These are phyloP conservation scores for Samsoniella hepiali DNA, from an alignment of 2,329 filamentous ascomycete species.

Conservation along the genomic window DNA sequence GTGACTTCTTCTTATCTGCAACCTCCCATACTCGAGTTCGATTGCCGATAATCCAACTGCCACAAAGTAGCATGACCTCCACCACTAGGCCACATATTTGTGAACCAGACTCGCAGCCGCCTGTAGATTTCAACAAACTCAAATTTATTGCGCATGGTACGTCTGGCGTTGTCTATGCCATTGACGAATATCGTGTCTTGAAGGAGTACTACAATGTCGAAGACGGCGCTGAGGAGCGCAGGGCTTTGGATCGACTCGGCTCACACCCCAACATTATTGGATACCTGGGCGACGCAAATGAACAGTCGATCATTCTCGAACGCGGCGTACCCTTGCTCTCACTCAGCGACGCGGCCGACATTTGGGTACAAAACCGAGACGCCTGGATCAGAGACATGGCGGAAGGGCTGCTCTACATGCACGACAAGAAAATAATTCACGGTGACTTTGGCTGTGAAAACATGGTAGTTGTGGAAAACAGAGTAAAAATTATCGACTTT, in stretches of 20 bases:
- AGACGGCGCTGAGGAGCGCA: background rate
- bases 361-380: background rate
- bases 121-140: constrained; percentile 2
- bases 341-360: background rate
- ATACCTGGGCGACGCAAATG: background rate
- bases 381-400: constrained; percentile 12
- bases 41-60: background rate
- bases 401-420: constrained; percentile 8
- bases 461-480: constrained; percentile 3
- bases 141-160: constrained; percentile 5
- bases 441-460: constrained; percentile 16
- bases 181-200: constrained; percentile 7
- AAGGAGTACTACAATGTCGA: constrained; percentile 14
- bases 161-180: constrained; percentile 7
- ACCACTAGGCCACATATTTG: background rate
- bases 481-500: constrained; percentile 9
- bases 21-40: no score
- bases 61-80: background rate
- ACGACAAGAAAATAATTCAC: constrained; percentile 4
- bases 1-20: no score
- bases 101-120: background rate
- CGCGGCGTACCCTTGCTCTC: constrained; percentile 3
- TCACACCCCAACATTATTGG: constrained; percentile 12
- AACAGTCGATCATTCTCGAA: constrained; percentile 3
- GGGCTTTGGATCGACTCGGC: background rate